Conservation (phyloP, 345 rosid species). For the Mallotus nudiflorus region DNA sequence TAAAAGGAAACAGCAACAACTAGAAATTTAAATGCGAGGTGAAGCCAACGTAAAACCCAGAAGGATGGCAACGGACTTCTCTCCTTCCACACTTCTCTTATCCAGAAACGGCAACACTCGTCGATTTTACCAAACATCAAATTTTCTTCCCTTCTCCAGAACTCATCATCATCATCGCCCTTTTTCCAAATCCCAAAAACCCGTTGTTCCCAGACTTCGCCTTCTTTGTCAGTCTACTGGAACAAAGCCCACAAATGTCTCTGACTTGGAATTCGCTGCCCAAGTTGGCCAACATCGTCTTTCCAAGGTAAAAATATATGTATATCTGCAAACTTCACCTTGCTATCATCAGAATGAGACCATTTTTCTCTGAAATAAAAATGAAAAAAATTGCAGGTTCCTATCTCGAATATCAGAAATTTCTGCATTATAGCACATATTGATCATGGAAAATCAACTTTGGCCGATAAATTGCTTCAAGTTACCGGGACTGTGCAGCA, state of each 20-base stretch:
- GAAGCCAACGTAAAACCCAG: too few species aligned
- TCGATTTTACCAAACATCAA: background rate
- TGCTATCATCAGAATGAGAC: too few species aligned
- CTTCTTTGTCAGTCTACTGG: conserved; percentile 3
- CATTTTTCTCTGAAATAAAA: background rate
- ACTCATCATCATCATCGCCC: background rate
- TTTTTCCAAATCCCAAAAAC: background rate
- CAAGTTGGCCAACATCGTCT: conserved; percentile 77
- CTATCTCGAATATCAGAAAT: conserved; percentile 75
- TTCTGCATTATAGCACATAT: conserved; percentile 93
- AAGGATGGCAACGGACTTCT: background rate
- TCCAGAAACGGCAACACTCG: background rate
- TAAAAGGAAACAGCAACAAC: too few species aligned
- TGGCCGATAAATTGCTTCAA: conserved; percentile 95
- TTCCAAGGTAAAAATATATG: conserved; percentile 41
- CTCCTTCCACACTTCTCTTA: conserved; percentile 2
- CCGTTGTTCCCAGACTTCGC: conserved; percentile 7
- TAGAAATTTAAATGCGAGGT: too few species aligned
- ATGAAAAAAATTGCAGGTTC: conserved; percentile 41
- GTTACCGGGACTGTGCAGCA: conserved; percentile 89
- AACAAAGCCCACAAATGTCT: conserved; percentile 1
- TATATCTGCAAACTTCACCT: background rate
- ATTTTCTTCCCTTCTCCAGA: background rate
- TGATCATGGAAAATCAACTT: conserved; percentile 94
- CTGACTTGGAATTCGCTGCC: conserved; percentile 35